phyloP scores from a whole-genome alignment of 2,329 filamentous ascomycete species.

The Colletotrichum eleusines region DNA sequence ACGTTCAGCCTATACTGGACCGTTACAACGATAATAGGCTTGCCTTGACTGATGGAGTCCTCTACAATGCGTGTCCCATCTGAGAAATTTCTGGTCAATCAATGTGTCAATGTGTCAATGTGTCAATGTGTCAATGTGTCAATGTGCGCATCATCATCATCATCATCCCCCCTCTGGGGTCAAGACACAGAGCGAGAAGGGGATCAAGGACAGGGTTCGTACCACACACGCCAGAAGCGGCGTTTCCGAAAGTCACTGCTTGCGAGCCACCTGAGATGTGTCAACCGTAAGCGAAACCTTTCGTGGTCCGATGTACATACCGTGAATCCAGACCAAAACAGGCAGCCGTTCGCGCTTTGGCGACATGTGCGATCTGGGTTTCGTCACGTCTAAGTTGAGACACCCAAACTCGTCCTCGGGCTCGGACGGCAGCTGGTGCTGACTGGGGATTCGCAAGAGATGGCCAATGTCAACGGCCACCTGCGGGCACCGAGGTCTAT shows the following conservation, averaged over 20 bases:
- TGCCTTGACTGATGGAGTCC: constrained; percentile 49
- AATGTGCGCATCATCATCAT: not conserved
- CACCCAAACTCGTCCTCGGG: constrained; percentile 58
- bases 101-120: too few relatives aligned
- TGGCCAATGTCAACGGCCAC: constrained; percentile 55
- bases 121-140: too few relatives aligned
- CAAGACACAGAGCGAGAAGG: too few relatives aligned
- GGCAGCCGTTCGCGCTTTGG: constrained; percentile 45
- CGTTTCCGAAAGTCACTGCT: constrained; percentile 57
- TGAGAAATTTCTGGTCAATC: constrained; percentile 33
- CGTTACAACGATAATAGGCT: constrained; percentile 42
- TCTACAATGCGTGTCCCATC: constrained; percentile 52
- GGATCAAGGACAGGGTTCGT: constrained; percentile 33
- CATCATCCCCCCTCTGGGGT: too few relatives aligned
- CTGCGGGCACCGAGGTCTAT: constrained; percentile 58
- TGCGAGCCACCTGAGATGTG: constrained; percentile 54
- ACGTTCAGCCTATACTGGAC: constrained; percentile 46
- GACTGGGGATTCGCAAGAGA: constrained; percentile 56
- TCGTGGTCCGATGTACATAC: constrained; percentile 42
- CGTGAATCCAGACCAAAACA: constrained; percentile 61
- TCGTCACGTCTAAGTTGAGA: constrained; percentile 56
- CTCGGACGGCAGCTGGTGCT: constrained; percentile 44
- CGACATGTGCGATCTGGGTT: constrained; percentile 41
- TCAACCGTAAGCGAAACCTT: not conserved
- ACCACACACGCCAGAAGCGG: constrained; percentile 57